Evolutionary conservation across 148 eudicot species (phyloP).

Genomic region (Rhododendron kiyosumense): DNA sequence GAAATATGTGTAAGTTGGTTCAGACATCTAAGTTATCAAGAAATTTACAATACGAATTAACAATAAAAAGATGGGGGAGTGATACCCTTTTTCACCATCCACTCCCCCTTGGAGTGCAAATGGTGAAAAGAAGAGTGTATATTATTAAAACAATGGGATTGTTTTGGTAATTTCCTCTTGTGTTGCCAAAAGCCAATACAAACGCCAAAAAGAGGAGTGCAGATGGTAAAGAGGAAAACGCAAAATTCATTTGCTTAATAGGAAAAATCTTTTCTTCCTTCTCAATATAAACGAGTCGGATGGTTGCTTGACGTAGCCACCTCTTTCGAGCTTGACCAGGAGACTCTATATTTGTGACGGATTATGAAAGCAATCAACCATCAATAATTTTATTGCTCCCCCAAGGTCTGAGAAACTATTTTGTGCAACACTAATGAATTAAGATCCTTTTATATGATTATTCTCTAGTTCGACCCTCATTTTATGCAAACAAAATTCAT

Average conservation of each 20-base stretch:
- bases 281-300: too few species aligned
- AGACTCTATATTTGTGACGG: background rate
- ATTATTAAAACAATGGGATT: background rate
- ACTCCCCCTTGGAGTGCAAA: background rate
- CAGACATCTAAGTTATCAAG: too few species aligned
- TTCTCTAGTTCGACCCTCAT: background rate
- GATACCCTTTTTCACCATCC: background rate
- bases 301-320: background rate
- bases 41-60: too few species aligned
- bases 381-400: background rate
- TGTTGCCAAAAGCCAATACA: background rate
- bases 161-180: background rate
- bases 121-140: background rate
- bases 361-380: background rate
- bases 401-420: background rate
- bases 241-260: too few species aligned
- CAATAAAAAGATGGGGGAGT: too few species aligned
- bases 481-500: background rate
- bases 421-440: background rate
- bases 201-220: too few species aligned
- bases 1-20: accelerated
- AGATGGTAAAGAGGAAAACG: too few species aligned
- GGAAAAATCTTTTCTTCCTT: too few species aligned
- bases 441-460: too few species aligned
- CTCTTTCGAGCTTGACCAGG: background rate